Evolutionary conservation across 1,284 basidiomycete genomes (phyloP), one percentile per base, ranked within the genome.

Genomic region (Trichosporon ovoides): DNA sequence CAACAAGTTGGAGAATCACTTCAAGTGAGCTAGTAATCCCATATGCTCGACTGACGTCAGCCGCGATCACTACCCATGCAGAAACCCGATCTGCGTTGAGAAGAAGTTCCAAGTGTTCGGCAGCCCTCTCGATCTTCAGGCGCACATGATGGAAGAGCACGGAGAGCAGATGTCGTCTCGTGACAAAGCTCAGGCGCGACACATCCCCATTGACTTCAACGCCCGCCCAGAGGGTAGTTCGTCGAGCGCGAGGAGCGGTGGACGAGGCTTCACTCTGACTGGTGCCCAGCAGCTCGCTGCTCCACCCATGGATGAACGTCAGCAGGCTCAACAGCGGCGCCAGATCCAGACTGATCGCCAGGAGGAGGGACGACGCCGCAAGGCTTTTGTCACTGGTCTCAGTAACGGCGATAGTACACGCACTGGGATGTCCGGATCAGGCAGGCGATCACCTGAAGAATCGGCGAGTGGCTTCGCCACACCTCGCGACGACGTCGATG

Each of bases 71-170:
- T 84, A 83, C 74, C 85, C 90, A 3, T 98, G 95, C 73, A 81
- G 78, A 3, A 85, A 91, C 57, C 68, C 84, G 0, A 73, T 81
- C 35, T 98, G 95, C 72, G 83, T 88, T 37, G 86, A 86, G 16
- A 86, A 86, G 68, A 97, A 96, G 77, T 98, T 98, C 68, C 88
- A 98, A 52, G 95, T 98, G 14, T 98, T 98, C 74, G 85, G 85
- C 52, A 87, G 87, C 19, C 82, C 85, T 36, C 80, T 98, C 34
- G 96, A 98, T 71, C 85, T 97, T 51, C 87, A 95, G 76, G 93
- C 87, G 0, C 95, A 98, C 74, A 87, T 89, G 80, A 85, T 98
- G 18, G 57, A 67, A 11, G 72, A 74, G 61, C 67, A 43, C 57
- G 4, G 55, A 64, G 84, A 84, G 3, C 83, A 86, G 38, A 90